Percentiles rank a stretch among this genome's conserved stretches.
Evolutionary conservation across 2,329 filamentous ascomycete species (phyloP).

Genomic region (Ceratocystiopsis brevicomis): DNA sequence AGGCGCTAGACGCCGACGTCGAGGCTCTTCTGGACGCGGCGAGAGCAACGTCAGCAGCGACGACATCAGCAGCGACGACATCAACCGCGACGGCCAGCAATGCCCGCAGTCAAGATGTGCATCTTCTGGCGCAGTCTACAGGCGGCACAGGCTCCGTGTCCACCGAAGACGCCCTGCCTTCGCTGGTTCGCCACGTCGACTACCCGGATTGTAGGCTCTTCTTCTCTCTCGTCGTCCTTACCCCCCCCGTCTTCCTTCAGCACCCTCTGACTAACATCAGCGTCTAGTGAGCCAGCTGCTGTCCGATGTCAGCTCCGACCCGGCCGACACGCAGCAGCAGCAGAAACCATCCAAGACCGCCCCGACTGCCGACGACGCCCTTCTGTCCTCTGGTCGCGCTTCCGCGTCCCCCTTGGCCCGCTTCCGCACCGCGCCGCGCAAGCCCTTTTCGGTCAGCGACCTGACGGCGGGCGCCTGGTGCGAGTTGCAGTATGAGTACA

Average conservation of each 20-base stretch:
- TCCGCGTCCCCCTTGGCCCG: constrained; percentile 44
- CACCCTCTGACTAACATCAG: constrained; percentile 45
- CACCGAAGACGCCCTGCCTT: background rate
- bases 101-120: too few species aligned
- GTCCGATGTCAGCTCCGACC: constrained; percentile 8
- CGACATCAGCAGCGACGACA: background rate
- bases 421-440: constrained; percentile 60
- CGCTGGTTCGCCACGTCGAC: constrained; percentile 11
- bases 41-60: background rate
- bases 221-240: too few species aligned
- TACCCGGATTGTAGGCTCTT: constrained; percentile 35
- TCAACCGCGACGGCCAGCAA: background rate
- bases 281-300: constrained; percentile 38
- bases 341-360: too few species aligned
- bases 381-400: too few species aligned
- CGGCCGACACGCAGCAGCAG: too few species aligned
- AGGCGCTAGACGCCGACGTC: constrained; percentile 26
- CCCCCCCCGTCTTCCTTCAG: too few species aligned
- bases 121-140: too few species aligned
- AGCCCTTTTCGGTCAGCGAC: constrained; percentile 73
- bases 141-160: too few species aligned
- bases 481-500: constrained; percentile 85
- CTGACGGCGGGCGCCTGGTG: constrained; percentile 85
- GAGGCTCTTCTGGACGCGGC: constrained; percentile 3
- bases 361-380: too few species aligned